Conservation (phyloP, 305 asterid species). For the Petunia hybrid region DNA sequence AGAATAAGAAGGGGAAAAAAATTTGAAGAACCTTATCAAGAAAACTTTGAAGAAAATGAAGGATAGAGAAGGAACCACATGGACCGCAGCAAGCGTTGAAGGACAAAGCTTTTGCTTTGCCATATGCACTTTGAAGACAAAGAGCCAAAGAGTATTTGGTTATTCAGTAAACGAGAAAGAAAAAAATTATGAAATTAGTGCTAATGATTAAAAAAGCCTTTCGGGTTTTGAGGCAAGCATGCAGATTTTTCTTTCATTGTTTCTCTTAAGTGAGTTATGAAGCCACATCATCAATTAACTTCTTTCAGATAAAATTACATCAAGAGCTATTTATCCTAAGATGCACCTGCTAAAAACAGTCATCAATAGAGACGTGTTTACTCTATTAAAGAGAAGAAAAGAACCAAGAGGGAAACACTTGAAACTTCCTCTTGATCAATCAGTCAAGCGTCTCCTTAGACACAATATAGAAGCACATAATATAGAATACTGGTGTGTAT, state of each 20-base stretch:
- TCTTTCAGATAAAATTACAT: background rate
- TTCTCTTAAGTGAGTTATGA: conserved; percentile 2
- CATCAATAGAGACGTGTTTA: conserved; percentile 1
- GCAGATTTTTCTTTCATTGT: conserved; percentile 2
- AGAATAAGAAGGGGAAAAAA: too few species aligned
- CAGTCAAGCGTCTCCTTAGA: conserved; percentile 2
- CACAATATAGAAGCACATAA: conserved; percentile 6
- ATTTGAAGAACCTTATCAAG: too few species aligned
- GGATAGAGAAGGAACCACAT: too few species aligned
- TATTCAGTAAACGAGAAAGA: too few species aligned
- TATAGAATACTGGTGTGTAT: background rate
- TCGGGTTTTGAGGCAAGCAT: too few species aligned
- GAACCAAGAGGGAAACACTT: conserved; percentile 12
- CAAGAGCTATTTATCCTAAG: conserved; percentile 24
- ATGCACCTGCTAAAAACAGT: conserved; percentile 17
- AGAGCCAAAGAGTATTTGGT: too few species aligned
- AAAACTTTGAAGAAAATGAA: too few species aligned
- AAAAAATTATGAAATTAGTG: too few species aligned
- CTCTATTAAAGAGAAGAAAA: conserved; percentile 1
- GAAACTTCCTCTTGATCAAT: conserved; percentile 12
- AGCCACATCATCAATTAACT: conserved; percentile 21
- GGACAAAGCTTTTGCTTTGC: too few species aligned
- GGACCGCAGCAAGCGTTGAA: too few species aligned
- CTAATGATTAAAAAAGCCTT: too few species aligned
- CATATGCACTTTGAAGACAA: too few species aligned